A percentile compares a stretch with the other conserved stretches of the same genome.
These are phyloP conservation scores for Waltergamsia citrina DNA, from an alignment of 2,329 filamentous ascomycete species.

Conservation along the genomic window DNA sequence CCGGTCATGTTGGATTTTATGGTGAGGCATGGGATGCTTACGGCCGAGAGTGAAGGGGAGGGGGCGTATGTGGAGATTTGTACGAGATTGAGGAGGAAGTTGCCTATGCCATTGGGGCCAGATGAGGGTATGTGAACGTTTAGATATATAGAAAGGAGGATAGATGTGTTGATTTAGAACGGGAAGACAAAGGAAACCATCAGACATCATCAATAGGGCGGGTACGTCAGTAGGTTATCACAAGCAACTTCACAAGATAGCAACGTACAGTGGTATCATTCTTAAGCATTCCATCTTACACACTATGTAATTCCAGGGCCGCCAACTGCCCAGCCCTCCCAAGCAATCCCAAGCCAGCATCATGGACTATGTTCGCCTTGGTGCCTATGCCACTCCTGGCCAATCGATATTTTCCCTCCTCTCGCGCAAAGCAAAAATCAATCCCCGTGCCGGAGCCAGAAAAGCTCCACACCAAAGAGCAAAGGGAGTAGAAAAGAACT, in stretches of 20 bases:
- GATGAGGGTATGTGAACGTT: no score
- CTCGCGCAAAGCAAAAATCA: no score
- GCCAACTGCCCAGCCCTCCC: slow-evolving; percentile 7
- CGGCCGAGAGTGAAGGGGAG: slow-evolving; percentile 61
- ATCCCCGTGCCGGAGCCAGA: no score
- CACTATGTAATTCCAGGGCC: slow-evolving; percentile 2
- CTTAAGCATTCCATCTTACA: no score
- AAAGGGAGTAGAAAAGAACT: no score
- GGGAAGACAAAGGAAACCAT: background rate
- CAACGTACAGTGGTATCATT: slow-evolving; percentile 1
- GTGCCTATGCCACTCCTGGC: no score
- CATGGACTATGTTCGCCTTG: no score
- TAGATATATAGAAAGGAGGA: background rate
- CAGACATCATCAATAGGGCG: background rate
- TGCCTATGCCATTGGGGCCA: slow-evolving; percentile 25
- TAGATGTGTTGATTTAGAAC: background rate
- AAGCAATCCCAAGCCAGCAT: no score
- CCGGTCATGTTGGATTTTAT: slow-evolving; percentile 75
- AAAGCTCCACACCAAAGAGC: no score
- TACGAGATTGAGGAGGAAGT: slow-evolving; percentile 28
- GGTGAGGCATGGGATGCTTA: slow-evolving; percentile 65
- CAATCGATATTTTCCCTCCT: no score
- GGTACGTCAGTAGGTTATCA: no score
- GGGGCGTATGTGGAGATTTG: slow-evolving; percentile 61
- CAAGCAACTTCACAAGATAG: background rate